Evolutionary conservation across 371 early-diverging fungal species (phyloP).

Genomic region (Mucor saturninus): DNA sequence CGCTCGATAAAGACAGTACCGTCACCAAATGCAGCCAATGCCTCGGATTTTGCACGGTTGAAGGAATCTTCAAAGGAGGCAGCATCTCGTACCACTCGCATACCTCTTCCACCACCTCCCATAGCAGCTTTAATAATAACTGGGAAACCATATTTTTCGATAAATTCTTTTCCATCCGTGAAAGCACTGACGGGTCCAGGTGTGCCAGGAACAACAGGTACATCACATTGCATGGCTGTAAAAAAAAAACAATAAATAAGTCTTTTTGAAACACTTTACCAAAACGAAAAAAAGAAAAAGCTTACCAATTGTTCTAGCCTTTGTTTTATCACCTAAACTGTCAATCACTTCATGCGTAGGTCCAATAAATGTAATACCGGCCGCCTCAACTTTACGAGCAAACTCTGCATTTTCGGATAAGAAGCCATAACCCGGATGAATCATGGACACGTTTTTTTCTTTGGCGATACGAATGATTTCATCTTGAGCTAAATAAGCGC

Average conservation of each 20-base stretch:
- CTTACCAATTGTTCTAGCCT: constrained; percentile 81
- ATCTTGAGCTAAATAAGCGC: constrained; percentile 91
- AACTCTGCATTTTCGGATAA: constrained; percentile 88
- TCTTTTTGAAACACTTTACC: constrained; percentile 19
- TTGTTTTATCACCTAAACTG: constrained; percentile 91
- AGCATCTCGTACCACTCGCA: constrained; percentile 85
- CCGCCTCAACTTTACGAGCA: constrained; percentile 84
- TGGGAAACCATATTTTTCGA: constrained; percentile 84
- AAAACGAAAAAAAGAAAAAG: constrained; percentile 9
- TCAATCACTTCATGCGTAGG: constrained; percentile 87
- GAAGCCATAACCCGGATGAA: constrained; percentile 93
- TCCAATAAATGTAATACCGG: constrained; percentile 93
- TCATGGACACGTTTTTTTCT: constrained; percentile 75
- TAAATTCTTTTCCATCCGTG: constrained; percentile 73
- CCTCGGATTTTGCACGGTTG: constrained; percentile 84
- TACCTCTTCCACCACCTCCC: constrained; percentile 98
- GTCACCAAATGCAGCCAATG: constrained; percentile 90
- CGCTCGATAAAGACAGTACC: constrained; percentile 94
- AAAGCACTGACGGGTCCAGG: constrained; percentile 81
- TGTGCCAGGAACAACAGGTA: constrained; percentile 86
- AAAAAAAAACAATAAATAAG: not conserved
- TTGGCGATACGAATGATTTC: constrained; percentile 88
- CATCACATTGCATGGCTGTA: constrained; percentile 74
- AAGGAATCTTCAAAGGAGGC: constrained; percentile 74
- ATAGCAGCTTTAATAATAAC: constrained; percentile 97